phyloP scores from a whole-genome alignment of 2,329 filamentous ascomycete species.

The Tolypocladium pustulatum region DNA sequence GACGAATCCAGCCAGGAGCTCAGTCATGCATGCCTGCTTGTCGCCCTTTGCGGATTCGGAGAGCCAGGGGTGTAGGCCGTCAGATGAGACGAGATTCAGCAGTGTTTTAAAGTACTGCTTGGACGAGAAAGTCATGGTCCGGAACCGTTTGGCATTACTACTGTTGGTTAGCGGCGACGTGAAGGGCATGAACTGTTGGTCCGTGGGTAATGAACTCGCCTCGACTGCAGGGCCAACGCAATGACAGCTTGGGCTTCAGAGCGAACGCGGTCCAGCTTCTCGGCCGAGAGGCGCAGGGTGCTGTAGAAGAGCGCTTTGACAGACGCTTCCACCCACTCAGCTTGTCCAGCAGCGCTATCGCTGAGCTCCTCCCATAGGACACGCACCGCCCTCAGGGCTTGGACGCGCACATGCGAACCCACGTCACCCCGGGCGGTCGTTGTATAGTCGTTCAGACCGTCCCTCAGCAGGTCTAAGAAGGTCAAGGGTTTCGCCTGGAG shows the following conservation, averaged over 20 bases:
- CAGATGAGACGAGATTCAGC: slow-evolving; percentile 32
- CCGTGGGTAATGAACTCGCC: slow-evolving; percentile 25
- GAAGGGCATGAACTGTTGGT: background rate
- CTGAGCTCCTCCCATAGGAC: slow-evolving; percentile 41
- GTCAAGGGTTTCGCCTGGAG: slow-evolving; percentile 26
- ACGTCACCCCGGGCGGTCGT: slow-evolving; percentile 83
- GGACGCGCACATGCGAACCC: slow-evolving; percentile 73
- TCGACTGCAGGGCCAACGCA: slow-evolving; percentile 29
- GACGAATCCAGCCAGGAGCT: slow-evolving; percentile 55
- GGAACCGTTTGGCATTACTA: slow-evolving; percentile 26
- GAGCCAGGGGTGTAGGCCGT: slow-evolving; percentile 26
- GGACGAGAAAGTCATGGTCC: slow-evolving; percentile 42
- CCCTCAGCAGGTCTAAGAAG: slow-evolving; percentile 36
- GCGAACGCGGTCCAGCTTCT: slow-evolving; percentile 85
- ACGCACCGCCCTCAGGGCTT: slow-evolving; percentile 67
- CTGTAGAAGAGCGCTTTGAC: slow-evolving; percentile 33
- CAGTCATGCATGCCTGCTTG: slow-evolving; percentile 30
- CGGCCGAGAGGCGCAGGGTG: slow-evolving; percentile 61
- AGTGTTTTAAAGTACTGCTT: slow-evolving; percentile 46
- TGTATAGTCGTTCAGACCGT: slow-evolving; percentile 78
- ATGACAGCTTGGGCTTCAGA: slow-evolving; percentile 50
- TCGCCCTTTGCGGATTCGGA: slow-evolving; percentile 21
- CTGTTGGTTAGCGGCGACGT: slow-evolving; percentile 6
- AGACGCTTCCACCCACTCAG: slow-evolving; percentile 16
- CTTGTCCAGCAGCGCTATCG: slow-evolving; percentile 5